Conservation (phyloP, 2,329 filamentous ascomycete genomes). For the Sporothrix sp. region DNA sequence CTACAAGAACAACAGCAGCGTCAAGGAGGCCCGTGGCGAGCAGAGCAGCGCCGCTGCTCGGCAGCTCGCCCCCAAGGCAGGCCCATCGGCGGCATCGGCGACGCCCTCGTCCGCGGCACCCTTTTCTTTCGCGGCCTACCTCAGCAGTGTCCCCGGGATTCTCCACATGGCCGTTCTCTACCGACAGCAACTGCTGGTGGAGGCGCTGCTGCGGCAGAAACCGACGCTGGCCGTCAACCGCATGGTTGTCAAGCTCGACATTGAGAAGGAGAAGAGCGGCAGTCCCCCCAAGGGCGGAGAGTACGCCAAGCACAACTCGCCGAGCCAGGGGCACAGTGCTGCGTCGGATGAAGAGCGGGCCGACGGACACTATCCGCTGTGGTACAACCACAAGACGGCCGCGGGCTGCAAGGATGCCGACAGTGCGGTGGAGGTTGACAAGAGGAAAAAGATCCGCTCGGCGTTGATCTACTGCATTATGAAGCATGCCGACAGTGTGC, state of each 20-base stretch:
- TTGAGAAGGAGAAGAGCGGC: not conserved
- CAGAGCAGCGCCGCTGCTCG: not conserved
- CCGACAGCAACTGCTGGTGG: constrained; percentile 7
- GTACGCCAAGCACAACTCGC: not conserved
- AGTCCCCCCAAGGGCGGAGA: not conserved
- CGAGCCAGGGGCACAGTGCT: not conserved
- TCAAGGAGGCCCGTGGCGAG: not conserved
- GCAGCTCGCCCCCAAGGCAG: not conserved
- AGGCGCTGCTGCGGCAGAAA: not conserved
- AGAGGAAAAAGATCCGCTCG: constrained; percentile 6
- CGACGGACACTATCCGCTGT: constrained; percentile 3
- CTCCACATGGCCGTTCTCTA: constrained; percentile 7
- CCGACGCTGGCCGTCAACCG: not conserved
- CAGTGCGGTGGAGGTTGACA: too few species aligned
- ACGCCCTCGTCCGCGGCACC: not conserved
- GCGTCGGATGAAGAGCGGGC: not conserved
- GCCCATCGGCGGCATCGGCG: not conserved
- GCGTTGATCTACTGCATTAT: constrained; percentile 7
- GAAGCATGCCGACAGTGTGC: constrained; percentile 7
- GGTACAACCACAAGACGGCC: constrained; percentile 7
- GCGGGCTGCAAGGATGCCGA: too few species aligned
- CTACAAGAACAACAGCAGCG: not conserved
- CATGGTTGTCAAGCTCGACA: not conserved
- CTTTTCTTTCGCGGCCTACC: not conserved
- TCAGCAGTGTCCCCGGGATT: not conserved